phyloP scores from a whole-genome alignment of 1,284 basidiomycete species.

The Takashimella koratensis region DNA sequence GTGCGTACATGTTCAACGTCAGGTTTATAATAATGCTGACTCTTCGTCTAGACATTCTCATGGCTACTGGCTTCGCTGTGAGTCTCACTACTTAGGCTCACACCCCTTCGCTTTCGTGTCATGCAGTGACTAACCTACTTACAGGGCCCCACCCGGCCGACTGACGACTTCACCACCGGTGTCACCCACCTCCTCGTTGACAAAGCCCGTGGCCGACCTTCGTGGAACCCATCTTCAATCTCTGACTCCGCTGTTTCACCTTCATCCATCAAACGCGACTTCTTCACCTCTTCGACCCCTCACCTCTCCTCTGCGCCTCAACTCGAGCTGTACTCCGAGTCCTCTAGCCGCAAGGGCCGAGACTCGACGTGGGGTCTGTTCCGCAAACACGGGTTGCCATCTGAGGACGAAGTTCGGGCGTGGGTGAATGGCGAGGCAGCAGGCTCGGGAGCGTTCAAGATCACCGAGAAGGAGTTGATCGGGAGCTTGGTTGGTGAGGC shows the following conservation, averaged over 20 bases:
- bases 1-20: slow-evolving; percentile 73
- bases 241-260: slow-evolving; percentile 53
- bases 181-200: slow-evolving; percentile 69
- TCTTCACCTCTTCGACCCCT: slow-evolving; percentile 55
- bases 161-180: slow-evolving; percentile 75
- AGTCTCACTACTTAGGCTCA: not conserved
- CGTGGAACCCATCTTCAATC: slow-evolving; percentile 58
- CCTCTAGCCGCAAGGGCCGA: slow-evolving; percentile 17
- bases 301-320: slow-evolving; percentile 60
- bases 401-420: slow-evolving; percentile 34
- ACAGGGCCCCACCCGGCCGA: slow-evolving; percentile 55
- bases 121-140: not conserved
- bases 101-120: not conserved
- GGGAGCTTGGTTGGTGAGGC: slow-evolving; percentile 21
- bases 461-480: slow-evolving; percentile 40
- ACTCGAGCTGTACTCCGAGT: slow-evolving; percentile 28
- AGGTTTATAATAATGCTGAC: not conserved
- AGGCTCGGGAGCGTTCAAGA: slow-evolving; percentile 44
- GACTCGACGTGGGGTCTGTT: slow-evolving; percentile 47
- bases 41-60: slow-evolving; percentile 26
- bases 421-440: slow-evolving; percentile 37
- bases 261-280: slow-evolving; percentile 50
- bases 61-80: slow-evolving; percentile 32
- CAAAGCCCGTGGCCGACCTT: slow-evolving; percentile 52
- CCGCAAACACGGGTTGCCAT: slow-evolving; percentile 44